Evolutionary conservation across 352 stramenopile species (phyloP).

Genomic region (Pythium pectinolyticum): DNA sequence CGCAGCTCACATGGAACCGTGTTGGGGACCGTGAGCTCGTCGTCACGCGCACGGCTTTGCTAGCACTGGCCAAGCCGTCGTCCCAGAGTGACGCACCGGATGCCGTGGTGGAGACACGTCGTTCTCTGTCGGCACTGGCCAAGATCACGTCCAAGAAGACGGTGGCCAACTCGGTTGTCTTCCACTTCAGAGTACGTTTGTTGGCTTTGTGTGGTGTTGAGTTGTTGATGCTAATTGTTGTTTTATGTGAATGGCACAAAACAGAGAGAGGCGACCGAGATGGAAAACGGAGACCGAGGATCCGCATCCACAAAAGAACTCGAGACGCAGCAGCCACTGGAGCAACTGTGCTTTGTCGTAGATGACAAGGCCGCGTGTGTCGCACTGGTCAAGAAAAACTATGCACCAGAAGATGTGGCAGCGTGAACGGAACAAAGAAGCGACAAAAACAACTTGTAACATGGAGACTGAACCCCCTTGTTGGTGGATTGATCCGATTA

Average conservation of each 20-base stretch:
- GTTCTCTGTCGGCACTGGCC: slow-evolving; percentile 47
- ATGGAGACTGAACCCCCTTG: slow-evolving; percentile 9
- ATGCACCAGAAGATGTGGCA: slow-evolving; percentile 15
- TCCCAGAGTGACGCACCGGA: slow-evolving; percentile 27
- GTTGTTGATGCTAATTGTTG: not conserved
- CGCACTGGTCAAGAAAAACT: slow-evolving; percentile 39
- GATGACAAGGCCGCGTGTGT: slow-evolving; percentile 35
- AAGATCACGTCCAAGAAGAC: slow-evolving; percentile 61
- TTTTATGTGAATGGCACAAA: not conserved
- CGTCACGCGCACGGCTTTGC: slow-evolving; percentile 48
- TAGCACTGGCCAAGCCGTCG: slow-evolving; percentile 32
- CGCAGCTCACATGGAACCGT: slow-evolving; percentile 30
- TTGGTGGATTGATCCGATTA: not conserved
- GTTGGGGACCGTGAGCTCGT: slow-evolving; percentile 72
- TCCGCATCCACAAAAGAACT: too few species aligned
- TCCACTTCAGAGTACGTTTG: slow-evolving; percentile 69
- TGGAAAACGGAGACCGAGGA: too few species aligned
- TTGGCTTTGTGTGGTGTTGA: not conserved
- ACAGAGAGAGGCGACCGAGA: slow-evolving; percentile 23
- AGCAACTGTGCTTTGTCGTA: slow-evolving; percentile 38
- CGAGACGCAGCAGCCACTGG: too few species aligned
- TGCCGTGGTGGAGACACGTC: slow-evolving; percentile 62
- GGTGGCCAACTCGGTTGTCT: slow-evolving; percentile 63
- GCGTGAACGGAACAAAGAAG: slow-evolving; percentile 22
- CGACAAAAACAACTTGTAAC: slow-evolving; percentile 15